Base-by-base conservation (phyloP, 192 early-diverging fungal species). In the Linnemannia hyalina region DNA sequence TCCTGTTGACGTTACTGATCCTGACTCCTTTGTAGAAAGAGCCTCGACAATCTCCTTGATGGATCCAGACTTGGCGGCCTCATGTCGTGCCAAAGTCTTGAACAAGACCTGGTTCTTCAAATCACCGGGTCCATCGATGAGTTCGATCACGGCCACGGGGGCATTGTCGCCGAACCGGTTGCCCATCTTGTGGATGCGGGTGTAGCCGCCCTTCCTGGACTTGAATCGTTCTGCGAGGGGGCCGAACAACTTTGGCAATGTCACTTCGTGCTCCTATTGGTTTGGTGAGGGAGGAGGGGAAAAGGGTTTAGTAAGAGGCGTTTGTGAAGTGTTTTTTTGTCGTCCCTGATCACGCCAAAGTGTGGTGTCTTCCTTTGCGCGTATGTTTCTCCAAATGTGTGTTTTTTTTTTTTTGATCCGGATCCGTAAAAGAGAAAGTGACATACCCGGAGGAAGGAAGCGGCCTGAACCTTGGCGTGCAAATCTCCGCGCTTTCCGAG, bases 121-220 rank as follows among this genome's bases (percentile, higher is more conserved):
- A 76, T 99, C 98, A 54, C 90, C 90, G 15, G 95, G 95, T 75
- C 94, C 93, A 87, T 96, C 95, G 22, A 98, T 94, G 72, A 96
- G 94, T 88, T 99, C 98, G 44, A 99, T 93, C 68, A 97, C 92
- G 5, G 97, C 97, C 88, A 96, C 93, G 9, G 96, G 95, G 3
- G 97, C 97, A 78, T 95, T 90, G 88, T 98, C 98, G 54, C 94
- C 93, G 68, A 93, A 91, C 70, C 95, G 93, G 88, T 90, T 92
- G 36, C 96, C 97, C 73, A 95, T 91, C 40, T 91, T 90, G 74
- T 96, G 92, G 38, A 99, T 91, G 42, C 98, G 97, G 9, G 96
- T 97, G 91, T 97, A 99, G 46, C 97, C 97, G 65, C 97, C 97
- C 32, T 91, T 81, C 36, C 96, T 94, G 32, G 82, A 85, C 42